A percentile compares a stretch with the other conserved stretches of the same genome.
phyloP scores from a whole-genome alignment of 164 flowering plant species.

The Sextonia rubra region DNA sequence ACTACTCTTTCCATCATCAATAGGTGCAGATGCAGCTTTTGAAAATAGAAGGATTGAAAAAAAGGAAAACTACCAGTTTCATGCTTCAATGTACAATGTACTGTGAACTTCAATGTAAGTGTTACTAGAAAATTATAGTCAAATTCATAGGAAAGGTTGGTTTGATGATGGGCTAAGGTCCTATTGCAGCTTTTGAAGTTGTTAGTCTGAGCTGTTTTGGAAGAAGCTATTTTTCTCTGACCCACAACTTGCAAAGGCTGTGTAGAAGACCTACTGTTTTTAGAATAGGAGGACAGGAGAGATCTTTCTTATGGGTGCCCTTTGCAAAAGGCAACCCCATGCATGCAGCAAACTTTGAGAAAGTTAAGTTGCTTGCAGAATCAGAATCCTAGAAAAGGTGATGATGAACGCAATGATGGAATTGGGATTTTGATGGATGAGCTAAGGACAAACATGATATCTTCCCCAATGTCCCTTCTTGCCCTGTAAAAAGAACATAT shows the following conservation, averaged over 20 bases:
- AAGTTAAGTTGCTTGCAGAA: neutral
- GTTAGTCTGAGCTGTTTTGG: no score
- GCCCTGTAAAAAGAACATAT: neutral
- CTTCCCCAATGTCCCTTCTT: neutral
- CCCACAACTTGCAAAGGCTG: neutral
- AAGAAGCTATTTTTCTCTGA: neutral
- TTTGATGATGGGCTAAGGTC: no score
- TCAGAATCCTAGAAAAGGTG: neutral
- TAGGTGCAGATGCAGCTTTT: no score
- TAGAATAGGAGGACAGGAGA: neutral
- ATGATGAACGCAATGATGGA: conserved; percentile 5
- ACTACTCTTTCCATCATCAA: no score
- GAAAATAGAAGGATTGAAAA: no score
- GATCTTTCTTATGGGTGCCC: neutral
- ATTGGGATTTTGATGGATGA: conserved; percentile 12
- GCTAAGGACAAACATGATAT: neutral
- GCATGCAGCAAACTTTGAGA: neutral
- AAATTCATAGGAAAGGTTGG: no score
- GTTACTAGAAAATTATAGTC: no score
- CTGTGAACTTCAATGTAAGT: no score
- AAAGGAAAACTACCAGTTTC: no score
- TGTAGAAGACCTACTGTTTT: neutral
- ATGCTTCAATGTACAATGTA: no score
- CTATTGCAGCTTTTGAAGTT: no score
- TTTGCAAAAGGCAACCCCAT: neutral